phyloP scores from a whole-genome alignment of 768 basidiomycete species.

The Termitomyces sp. region DNA sequence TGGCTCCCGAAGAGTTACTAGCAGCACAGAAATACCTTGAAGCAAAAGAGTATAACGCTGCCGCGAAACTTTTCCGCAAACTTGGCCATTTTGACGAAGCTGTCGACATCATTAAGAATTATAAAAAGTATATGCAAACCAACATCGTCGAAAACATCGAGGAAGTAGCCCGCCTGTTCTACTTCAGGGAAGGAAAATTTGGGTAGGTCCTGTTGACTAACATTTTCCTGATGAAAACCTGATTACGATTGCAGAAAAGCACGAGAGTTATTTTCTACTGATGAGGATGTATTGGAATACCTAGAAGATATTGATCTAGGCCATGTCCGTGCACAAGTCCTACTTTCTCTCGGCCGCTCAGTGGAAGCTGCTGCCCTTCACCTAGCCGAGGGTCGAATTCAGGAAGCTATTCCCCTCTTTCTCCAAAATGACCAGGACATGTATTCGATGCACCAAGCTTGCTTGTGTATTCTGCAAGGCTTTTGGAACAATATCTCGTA shows the following conservation, averaged over 20 bases:
- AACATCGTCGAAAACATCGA: constrained; percentile 31
- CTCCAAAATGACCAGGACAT: constrained; percentile 17
- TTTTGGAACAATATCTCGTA: constrained; percentile 45
- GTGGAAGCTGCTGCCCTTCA: constrained; percentile 50
- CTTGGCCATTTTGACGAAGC: constrained; percentile 50
- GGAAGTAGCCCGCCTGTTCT: constrained; percentile 41
- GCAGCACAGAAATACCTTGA: constrained; percentile 42
- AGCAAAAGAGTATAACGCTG: constrained; percentile 37
- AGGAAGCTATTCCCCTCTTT: constrained; percentile 44
- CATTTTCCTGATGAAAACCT: background rate
- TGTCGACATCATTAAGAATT: constrained; percentile 33
- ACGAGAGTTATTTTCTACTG: constrained; percentile 39
- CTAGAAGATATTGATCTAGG: constrained; percentile 51
- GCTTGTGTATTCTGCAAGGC: constrained; percentile 32
- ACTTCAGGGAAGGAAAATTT: constrained; percentile 31
- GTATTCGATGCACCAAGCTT: constrained; percentile 28
- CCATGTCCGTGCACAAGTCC: constrained; percentile 37
- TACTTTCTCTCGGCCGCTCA: constrained; percentile 35
- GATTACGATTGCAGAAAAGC: constrained; percentile 33
- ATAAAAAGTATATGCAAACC: constrained; percentile 25
- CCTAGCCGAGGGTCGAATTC: constrained; percentile 37
- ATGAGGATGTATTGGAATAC: constrained; percentile 53
- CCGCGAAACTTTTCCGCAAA: constrained; percentile 46
- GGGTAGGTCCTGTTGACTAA: constrained; percentile 21
- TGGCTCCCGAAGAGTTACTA: constrained; percentile 28